These are phyloP conservation scores for Dalbergia cultrata DNA, from an alignment of 306 rosid species.

Conservation along the genomic window DNA sequence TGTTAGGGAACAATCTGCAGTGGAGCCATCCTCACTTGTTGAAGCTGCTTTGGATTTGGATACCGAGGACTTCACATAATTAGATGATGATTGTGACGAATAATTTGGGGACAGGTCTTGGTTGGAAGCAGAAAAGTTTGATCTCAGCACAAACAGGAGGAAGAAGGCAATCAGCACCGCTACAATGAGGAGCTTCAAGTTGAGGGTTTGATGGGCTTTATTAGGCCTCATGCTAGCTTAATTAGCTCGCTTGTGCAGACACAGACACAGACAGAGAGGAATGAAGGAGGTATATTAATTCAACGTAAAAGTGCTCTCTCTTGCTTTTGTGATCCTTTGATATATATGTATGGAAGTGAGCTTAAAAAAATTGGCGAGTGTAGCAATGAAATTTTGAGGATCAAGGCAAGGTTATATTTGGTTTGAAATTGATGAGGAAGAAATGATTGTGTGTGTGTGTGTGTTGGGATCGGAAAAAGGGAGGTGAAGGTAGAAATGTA, in stretches of 20 bases:
- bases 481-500: background rate
- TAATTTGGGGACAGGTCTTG: conserved; percentile 43
- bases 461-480: no score
- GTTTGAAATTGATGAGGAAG: conserved; percentile 25
- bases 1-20: conserved; percentile 35
- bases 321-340: no score
- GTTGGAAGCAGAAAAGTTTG: conserved; percentile 53
- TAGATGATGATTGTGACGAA: conserved; percentile 20
- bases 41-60: background rate
- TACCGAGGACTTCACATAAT: no score
- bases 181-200: conserved; percentile 63
- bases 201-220: conserved; percentile 61
- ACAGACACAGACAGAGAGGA: background rate
- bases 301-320: no score
- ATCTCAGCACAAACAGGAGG: conserved; percentile 65
- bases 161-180: conserved; percentile 57
- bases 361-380: background rate
- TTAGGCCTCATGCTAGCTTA: conserved; percentile 67
- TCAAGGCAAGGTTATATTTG: conserved; percentile 41
- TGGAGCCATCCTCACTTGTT: background rate
- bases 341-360: background rate
- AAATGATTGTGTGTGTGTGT: background rate
- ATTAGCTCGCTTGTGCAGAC: background rate
- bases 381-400: conserved; percentile 30
- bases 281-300: no score